Evolutionary conservation across 768 basidiomycete genomes (phyloP).

Genomic region (Aureoboletus auriporus): DNA sequence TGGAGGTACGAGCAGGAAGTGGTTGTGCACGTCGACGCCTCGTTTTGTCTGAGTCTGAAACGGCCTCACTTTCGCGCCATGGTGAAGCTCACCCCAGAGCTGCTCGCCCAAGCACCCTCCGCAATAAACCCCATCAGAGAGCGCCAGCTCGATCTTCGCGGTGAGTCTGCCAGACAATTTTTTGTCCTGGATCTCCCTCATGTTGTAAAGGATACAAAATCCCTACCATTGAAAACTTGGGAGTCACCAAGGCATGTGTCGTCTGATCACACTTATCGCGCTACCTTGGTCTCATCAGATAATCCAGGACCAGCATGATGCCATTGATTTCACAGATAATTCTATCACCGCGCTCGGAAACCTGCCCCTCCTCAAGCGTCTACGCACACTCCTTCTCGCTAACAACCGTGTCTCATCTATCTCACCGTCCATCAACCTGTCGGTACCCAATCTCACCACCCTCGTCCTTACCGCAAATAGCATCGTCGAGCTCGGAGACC

Average conservation of each 20-base stretch:
- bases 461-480: slow-evolving; percentile 84
- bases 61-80: slow-evolving; percentile 24
- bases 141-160: slow-evolving; percentile 88
- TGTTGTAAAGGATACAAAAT: slow-evolving; percentile 77
- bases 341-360: slow-evolving; percentile 78
- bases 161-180: slow-evolving; percentile 38
- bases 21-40: slow-evolving; percentile 17
- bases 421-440: slow-evolving; percentile 77
- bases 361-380: slow-evolving; percentile 80
- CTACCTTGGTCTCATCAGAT: slow-evolving; percentile 11
- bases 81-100: slow-evolving; percentile 94
- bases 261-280: slow-evolving; percentile 14
- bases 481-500: slow-evolving; percentile 75
- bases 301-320: slow-evolving; percentile 84
- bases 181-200: slow-evolving; percentile 10
- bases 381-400: slow-evolving; percentile 79
- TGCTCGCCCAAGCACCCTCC: slow-evolving; percentile 77
- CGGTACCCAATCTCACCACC: slow-evolving; percentile 78
- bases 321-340: slow-evolving; percentile 93
- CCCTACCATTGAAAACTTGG: slow-evolving; percentile 93
- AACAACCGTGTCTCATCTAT: slow-evolving; percentile 87
- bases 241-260: slow-evolving; percentile 74
- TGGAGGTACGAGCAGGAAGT: slow-evolving; percentile 18
- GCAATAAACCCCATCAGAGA: slow-evolving; percentile 82
- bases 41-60: slow-evolving; percentile 35